phyloP scores from a whole-genome alignment of 2,329 filamentous ascomycete species.

The Pseudocercospora vitis region DNA sequence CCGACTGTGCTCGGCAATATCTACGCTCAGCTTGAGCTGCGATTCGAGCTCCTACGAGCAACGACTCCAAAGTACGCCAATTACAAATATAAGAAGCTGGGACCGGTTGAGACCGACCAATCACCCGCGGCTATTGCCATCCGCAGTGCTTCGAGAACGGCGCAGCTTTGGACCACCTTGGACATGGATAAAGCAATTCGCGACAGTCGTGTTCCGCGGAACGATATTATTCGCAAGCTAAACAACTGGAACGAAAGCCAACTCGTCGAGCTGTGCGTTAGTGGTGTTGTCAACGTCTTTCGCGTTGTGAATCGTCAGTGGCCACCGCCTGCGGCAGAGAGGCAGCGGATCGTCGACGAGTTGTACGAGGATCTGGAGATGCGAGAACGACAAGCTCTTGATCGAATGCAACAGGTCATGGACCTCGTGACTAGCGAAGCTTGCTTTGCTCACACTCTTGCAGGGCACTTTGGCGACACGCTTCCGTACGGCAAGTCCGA shows the following conservation, averaged over 20 bases:
- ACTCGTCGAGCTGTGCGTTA: conserved; percentile 53
- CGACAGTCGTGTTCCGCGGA: conserved; percentile 41
- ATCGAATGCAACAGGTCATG: conserved; percentile 52
- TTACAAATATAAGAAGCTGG: conserved; percentile 52
- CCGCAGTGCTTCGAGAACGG: conserved; percentile 42
- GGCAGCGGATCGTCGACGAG: conserved; percentile 48
- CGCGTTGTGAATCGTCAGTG: conserved; percentile 48
- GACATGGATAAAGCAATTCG: conserved; percentile 49
- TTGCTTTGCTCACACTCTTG: conserved; percentile 56
- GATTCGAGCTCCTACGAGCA: conserved; percentile 57
- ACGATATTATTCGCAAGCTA: conserved; percentile 55
- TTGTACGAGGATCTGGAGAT: conserved; percentile 54
- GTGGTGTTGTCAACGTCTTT: conserved; percentile 57
- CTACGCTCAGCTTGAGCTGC: conserved; percentile 62
- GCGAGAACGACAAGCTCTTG: conserved; percentile 56
- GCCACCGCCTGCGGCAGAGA: conserved; percentile 46
- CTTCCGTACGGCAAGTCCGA: conserved; percentile 45
- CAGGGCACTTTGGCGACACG: conserved; percentile 59
- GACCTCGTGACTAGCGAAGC: conserved; percentile 53
- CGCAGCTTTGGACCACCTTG: conserved; percentile 45
- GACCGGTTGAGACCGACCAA: conserved; percentile 39
- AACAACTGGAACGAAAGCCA: conserved; percentile 55
- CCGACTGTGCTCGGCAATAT: conserved; percentile 52
- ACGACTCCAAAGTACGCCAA: conserved; percentile 58
- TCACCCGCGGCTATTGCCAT: conserved; percentile 50